Percentiles rank a stretch among this genome's conserved stretches.
These are phyloP conservation scores for Talaromyces sp. DNA, from an alignment of 2,329 filamentous ascomycete genomes.

Conservation along the genomic window DNA sequence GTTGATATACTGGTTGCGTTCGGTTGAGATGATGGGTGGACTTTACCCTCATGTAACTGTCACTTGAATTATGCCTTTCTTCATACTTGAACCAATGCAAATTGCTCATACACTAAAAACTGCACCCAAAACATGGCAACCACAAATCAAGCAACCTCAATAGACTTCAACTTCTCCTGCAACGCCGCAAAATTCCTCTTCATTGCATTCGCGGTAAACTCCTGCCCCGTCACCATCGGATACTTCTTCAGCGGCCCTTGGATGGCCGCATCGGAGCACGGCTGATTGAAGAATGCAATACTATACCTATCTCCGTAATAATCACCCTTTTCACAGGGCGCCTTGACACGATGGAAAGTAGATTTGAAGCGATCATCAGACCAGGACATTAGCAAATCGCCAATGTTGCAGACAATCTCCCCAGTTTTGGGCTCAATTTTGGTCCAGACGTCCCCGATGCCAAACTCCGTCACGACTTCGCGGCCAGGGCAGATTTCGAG, in stretches of 20 bases:
- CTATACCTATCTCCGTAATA: conserved; percentile 63
- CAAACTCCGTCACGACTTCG: conserved; percentile 60
- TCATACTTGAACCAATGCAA: too few relatives aligned
- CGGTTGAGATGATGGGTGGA: too few relatives aligned
- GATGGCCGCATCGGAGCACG: conserved; percentile 57
- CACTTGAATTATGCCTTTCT: background rate
- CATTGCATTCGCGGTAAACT: conserved; percentile 61
- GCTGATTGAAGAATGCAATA: conserved; percentile 67
- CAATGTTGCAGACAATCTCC: conserved; percentile 64
- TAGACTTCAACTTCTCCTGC: conserved; percentile 47
- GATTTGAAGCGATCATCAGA: conserved; percentile 67
- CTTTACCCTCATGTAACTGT: background rate
- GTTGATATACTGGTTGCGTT: too few relatives aligned
- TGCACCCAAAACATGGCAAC: background rate
- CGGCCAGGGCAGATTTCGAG: conserved; percentile 65
- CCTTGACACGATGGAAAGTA: conserved; percentile 64
- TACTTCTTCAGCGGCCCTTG: conserved; percentile 64
- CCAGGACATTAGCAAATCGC: conserved; percentile 66
- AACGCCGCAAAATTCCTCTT: conserved; percentile 56
- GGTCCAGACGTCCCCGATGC: conserved; percentile 61
- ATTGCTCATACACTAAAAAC: background rate
- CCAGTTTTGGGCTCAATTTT: conserved; percentile 57
- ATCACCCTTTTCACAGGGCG: conserved; percentile 54
- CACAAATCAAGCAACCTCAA: too few relatives aligned
- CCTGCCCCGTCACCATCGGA: conserved; percentile 57